Base-by-base conservation (phyloP, 2,329 filamentous ascomycete genomes). In the Penicillium decumbens region DNA sequence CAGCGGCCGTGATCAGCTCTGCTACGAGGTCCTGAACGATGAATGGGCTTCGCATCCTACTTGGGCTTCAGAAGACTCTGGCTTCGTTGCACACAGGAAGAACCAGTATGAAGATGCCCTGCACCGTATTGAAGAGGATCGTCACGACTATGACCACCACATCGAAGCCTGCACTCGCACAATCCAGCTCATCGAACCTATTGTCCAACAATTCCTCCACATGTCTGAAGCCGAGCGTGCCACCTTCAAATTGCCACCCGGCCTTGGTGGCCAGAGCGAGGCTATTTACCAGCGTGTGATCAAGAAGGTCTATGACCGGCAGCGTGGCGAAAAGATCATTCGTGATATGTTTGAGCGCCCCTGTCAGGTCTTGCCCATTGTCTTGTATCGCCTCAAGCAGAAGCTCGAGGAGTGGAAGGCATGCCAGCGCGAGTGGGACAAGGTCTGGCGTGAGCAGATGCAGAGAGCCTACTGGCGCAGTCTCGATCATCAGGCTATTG, bases 41-140 rank as follows among this genome's bases (percentile, higher is more conserved):
- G 89, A 96, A 59, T 98, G 93, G 93, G 93, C 93, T 1, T 97
- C 92, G 24, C 93, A 98, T 72, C 93, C 93, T 3, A 98, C 93
- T 0, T 98, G 93, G 93, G 93, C 92, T 1, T 97, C 92, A 1
- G 93, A 98, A 70, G 93, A 98, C 66, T 95, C 89, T 39, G 93
- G 93, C 0, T 98, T 98, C 62, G 92, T 98, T 51, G 93, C 93
- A 10, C 93, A 98, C 72, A 84, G 92, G 54, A 98, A 98, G 80
- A 98, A 98, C 62, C 83, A 87, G 47, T 95, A 87, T 57, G 93
- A 98, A 69, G 93, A 98, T 70, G 88, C 88, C 28, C 81, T 98
- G 7, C 93, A 98, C 66, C 81, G 93, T 18, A 96, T 98, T 53
- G 93, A 98, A 71, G 93, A 98, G 71, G 93, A 98, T 69, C 87